Percentiles rank a stretch among this genome's conserved stretches.
phyloP scores from a whole-genome alignment of 2,329 filamentous ascomycete species.

The Chaetomiaceae sp. region DNA sequence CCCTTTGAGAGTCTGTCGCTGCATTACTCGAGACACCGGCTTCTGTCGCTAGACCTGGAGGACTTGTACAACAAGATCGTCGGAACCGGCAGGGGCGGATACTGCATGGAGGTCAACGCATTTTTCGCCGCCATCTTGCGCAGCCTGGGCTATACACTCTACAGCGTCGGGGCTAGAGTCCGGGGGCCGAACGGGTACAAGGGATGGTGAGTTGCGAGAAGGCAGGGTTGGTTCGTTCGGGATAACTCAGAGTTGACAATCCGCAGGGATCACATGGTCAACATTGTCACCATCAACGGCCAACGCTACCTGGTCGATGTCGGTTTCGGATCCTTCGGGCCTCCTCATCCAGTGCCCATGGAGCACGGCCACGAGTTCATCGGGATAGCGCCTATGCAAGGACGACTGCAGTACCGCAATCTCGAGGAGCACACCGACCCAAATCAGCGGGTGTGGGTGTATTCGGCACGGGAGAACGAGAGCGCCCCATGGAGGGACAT shows the following conservation, averaged over 20 bases:
- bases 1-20: slow-evolving; percentile 53
- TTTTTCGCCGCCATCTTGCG: slow-evolving; percentile 46
- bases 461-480: slow-evolving; percentile 30
- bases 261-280: slow-evolving; percentile 54
- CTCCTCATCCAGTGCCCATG: slow-evolving; percentile 34
- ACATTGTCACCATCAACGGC: slow-evolving; percentile 51
- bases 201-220: slow-evolving; percentile 26
- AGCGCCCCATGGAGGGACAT: slow-evolving; percentile 40
- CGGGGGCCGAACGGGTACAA: slow-evolving; percentile 22
- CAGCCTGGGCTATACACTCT: slow-evolving; percentile 46
- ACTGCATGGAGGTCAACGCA: slow-evolving; percentile 48
- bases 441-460: slow-evolving; percentile 38
- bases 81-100: slow-evolving; percentile 43
- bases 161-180: slow-evolving; percentile 46
- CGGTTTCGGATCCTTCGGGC: slow-evolving; percentile 52
- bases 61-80: slow-evolving; percentile 37
- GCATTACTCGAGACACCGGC: slow-evolving; percentile 40
- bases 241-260: neutral
- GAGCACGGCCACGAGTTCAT: slow-evolving; percentile 25
- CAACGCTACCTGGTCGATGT: slow-evolving; percentile 53
- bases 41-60: slow-evolving; percentile 31
- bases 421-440: slow-evolving; percentile 34
- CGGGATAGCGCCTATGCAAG: slow-evolving; percentile 42
- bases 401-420: slow-evolving; percentile 39
- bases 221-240: neutral